These are phyloP conservation scores for Ophiostoma pallidulum DNA, from an alignment of 2,329 filamentous ascomycete species.

Conservation along the genomic window DNA sequence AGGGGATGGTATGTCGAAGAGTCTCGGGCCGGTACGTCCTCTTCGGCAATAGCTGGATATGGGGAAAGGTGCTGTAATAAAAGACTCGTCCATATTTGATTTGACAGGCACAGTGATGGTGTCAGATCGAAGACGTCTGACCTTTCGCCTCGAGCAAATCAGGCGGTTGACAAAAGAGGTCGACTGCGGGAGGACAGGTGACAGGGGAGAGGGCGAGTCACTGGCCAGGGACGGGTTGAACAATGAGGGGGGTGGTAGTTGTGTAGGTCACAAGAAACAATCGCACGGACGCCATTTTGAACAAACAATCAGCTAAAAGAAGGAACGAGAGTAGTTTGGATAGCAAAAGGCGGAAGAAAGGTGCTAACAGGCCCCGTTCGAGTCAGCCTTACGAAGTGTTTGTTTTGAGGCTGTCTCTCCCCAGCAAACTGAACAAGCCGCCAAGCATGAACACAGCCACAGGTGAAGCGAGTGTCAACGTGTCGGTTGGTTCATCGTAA, in stretches of 20 bases:
- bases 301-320: too few relatives aligned
- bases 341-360: background rate
- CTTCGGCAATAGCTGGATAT: background rate
- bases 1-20: background rate
- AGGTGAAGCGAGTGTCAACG: background rate
- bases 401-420: background rate
- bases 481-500: background rate
- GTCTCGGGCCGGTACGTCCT: background rate
- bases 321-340: too few relatives aligned
- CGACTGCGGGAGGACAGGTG: background rate
- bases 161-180: background rate
- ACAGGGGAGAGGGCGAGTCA: background rate
- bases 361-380: background rate
- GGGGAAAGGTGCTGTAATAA: background rate
- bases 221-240: background rate
- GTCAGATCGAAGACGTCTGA: background rate
- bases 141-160: background rate
- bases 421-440: background rate
- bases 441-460: background rate
- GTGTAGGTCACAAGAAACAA: background rate
- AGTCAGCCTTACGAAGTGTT: background rate
- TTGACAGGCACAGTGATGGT: background rate
- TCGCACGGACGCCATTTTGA: background rate
- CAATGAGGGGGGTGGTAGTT: background rate
- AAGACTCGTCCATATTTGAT: background rate